A percentile compares a stretch with the other conserved stretches of the same genome.
Conservation (phyloP, 2,329 filamentous ascomycete species). For the Cordyceps tenuipes region DNA sequence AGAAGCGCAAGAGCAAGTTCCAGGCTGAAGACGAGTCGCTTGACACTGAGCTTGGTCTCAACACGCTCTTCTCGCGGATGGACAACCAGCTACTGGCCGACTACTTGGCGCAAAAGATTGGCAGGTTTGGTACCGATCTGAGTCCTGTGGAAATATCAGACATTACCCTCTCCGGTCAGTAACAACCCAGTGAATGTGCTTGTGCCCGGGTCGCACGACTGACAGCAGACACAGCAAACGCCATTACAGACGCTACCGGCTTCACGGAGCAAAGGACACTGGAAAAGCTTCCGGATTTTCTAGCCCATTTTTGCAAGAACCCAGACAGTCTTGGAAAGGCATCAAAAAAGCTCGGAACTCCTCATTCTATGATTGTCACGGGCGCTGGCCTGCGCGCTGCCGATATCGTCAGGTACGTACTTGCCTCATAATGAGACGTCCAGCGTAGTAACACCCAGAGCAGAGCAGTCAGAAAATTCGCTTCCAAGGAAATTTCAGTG, state of each 20-base stretch:
- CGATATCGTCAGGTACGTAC: constrained; percentile 63
- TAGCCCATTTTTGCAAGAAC: constrained; percentile 58
- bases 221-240: constrained; percentile 45
- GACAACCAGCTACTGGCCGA: constrained; percentile 77
- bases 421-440: neutral
- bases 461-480: constrained; percentile 67
- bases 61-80: constrained; percentile 73
- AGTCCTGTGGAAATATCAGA: constrained; percentile 80
- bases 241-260: constrained; percentile 71
- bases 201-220: constrained; percentile 6
- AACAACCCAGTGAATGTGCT: constrained; percentile 35
- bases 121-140: constrained; percentile 69
- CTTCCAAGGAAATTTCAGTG: constrained; percentile 67
- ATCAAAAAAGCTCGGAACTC: constrained; percentile 60
- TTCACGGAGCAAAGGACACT: constrained; percentile 60
- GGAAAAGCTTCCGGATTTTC: constrained; percentile 67
- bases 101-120: constrained; percentile 71
- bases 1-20: constrained; percentile 48
- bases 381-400: constrained; percentile 78
- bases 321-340: constrained; percentile 53
- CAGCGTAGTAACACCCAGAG: constrained; percentile 14
- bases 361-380: constrained; percentile 85
- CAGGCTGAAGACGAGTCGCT: constrained; percentile 47
- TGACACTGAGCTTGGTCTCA: constrained; percentile 65
- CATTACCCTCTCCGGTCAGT: constrained; percentile 63